Conservation (phyloP, 140 eudicot species). For the Cichorium intybus region DNA sequence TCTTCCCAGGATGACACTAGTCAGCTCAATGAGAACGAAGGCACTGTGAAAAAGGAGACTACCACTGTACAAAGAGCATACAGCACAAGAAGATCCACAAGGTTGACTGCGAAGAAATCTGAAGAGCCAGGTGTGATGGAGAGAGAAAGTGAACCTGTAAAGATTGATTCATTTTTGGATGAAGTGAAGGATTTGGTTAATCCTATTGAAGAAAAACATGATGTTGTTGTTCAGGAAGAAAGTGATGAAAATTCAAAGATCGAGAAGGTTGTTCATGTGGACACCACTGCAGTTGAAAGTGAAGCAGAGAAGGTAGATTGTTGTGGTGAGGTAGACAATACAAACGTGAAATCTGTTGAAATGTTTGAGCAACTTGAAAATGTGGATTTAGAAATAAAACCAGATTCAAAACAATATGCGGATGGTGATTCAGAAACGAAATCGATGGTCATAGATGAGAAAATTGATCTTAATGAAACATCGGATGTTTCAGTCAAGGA, state of each 20-base stretch:
- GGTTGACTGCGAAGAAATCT: constrained; percentile 44
- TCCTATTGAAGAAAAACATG: constrained; percentile 9
- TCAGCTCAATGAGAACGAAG: constrained; percentile 25
- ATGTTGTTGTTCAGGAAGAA: constrained; percentile 12
- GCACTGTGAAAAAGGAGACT: constrained; percentile 23
- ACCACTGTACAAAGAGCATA: constrained; percentile 26
- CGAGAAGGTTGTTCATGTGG: not conserved
- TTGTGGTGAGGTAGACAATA: not conserved
- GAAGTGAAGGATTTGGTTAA: constrained; percentile 13
- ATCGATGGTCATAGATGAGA: not conserved
- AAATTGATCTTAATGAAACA: not conserved
- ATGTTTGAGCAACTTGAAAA: not conserved
- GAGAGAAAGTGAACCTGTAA: constrained; percentile 18
- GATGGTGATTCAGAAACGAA: not conserved
- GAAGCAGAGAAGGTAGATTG: not conserved
- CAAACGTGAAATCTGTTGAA: not conserved
- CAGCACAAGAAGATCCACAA: constrained; percentile 61
- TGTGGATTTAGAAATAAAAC: constrained; percentile 4
- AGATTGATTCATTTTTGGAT: constrained; percentile 22
- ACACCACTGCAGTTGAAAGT: not conserved
- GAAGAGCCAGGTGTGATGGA: constrained; percentile 4
- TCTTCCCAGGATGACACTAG: constrained; percentile 20
- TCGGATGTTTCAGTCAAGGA: not conserved
- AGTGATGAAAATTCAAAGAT: not conserved
- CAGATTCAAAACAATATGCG: not conserved